Percentiles rank a stretch among this genome's conserved stretches.
phyloP scores from a whole-genome alignment of 768 basidiomycete genomes.

The Leucogyrophana mollusca region DNA sequence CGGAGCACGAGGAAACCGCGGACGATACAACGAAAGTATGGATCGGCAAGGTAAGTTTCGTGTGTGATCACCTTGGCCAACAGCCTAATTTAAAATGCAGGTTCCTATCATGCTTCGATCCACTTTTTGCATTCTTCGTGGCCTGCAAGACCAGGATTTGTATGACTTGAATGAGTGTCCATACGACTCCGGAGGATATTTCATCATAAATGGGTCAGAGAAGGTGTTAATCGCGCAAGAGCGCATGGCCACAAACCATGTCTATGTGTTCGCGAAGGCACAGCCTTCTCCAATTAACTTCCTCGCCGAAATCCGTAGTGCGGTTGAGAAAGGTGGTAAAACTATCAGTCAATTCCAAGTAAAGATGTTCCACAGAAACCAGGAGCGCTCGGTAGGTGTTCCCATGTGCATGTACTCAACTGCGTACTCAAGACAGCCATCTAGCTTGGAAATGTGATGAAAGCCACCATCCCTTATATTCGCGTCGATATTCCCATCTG shows the following conservation, averaged over 20 bases:
- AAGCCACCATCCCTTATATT: slow-evolving; percentile 97
- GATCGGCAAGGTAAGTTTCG: slow-evolving; percentile 80
- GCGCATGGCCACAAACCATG: slow-evolving; percentile 98
- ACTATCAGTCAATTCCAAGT: slow-evolving; percentile 97
- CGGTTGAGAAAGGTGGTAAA: slow-evolving; percentile 97
- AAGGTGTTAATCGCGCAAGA: slow-evolving; percentile 99
- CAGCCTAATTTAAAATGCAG: slow-evolving; percentile 39
- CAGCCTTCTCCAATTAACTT: slow-evolving; percentile 95
- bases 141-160: slow-evolving; percentile 73
- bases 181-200: slow-evolving; percentile 98
- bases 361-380: slow-evolving; percentile 91
- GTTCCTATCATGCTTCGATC: slow-evolving; percentile 98
- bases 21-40: slow-evolving; percentile 83
- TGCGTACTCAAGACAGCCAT: slow-evolving; percentile 12
- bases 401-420: not conserved
- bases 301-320: slow-evolving; percentile 95
- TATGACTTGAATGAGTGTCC: slow-evolving; percentile 97
- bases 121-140: slow-evolving; percentile 89
- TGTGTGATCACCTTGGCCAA: slow-evolving; percentile 5
- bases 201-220: slow-evolving; percentile 99
- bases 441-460: slow-evolving; percentile 89
- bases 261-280: slow-evolving; percentile 98
- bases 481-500: slow-evolving; percentile 98
- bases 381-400: slow-evolving; percentile 78
- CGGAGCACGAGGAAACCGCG: slow-evolving; percentile 61